phyloP scores from a whole-genome alignment of 129 eudicot genomes.

The carrot (Daucus carota) region DNA sequence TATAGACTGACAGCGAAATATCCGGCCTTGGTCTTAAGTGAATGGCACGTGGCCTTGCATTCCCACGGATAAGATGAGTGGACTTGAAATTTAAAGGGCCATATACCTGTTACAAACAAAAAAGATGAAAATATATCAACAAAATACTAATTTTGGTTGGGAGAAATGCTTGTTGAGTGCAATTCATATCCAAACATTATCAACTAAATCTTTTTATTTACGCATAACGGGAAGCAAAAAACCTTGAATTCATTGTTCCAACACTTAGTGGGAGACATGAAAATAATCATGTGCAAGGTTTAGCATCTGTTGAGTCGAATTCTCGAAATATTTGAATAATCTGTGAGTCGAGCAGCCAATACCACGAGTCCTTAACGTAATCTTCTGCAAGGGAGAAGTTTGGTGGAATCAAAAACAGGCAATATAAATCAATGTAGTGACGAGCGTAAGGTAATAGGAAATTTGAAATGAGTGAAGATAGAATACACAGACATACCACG shows the following conservation, averaged over 20 bases:
- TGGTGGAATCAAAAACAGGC: no score
- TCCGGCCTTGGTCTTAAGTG: constrained; percentile 33
- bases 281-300: constrained; percentile 20
- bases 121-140: not conserved
- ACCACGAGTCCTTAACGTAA: not conserved
- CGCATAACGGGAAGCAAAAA: no score
- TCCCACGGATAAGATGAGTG: constrained; percentile 33
- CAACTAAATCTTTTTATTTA: no score
- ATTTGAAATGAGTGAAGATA: no score
- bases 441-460: no score
- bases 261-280: constrained; percentile 15
- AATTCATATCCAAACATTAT: not conserved
- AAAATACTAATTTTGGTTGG: not conserved
- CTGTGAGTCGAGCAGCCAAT: not conserved
- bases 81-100: constrained; percentile 26
- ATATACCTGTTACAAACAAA: constrained; percentile 34
- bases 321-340: not conserved
- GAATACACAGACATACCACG: no score
- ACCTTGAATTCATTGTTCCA: constrained; percentile 22
- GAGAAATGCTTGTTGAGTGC: not conserved
- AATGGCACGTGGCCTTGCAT: constrained; percentile 37
- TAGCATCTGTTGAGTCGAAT: constrained; percentile 16
- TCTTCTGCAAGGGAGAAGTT: no score
- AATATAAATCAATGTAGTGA: no score
- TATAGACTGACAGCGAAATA: constrained; percentile 26